Percentiles rank a stretch among this genome's conserved stretches.
Evolutionary conservation across 2,329 filamentous ascomycete species (phyloP).

Genomic region (Colletotrichum viniferum): DNA sequence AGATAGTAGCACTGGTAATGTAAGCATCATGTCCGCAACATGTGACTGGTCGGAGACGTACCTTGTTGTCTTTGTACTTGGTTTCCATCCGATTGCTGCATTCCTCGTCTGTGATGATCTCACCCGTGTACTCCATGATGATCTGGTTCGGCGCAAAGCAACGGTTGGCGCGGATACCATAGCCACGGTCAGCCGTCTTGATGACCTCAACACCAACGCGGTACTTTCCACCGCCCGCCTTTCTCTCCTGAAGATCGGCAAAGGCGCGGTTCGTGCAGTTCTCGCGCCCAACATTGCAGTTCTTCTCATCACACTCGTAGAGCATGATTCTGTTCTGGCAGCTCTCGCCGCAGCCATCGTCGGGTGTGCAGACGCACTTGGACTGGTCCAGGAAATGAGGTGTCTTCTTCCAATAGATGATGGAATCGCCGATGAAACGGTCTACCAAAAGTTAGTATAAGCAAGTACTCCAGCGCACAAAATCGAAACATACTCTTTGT

Average conservation of each 20-base stretch:
- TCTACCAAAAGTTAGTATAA: conserved; percentile 47
- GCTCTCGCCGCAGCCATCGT: conserved; percentile 83
- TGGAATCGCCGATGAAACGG: conserved; percentile 86
- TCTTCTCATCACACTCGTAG: conserved; percentile 91
- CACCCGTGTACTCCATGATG: conserved; percentile 97
- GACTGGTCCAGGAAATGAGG: conserved; percentile 75
- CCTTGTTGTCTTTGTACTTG: conserved; percentile 91
- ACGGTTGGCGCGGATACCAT: conserved; percentile 89
- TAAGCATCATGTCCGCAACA: conserved; percentile 16
- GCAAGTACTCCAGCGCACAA: background rate
- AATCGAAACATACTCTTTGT: conserved; percentile 76
- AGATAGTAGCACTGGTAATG: conserved; percentile 86
- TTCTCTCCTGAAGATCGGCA: conserved; percentile 75
- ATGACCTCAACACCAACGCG: conserved; percentile 94
- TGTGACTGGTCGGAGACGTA: conserved; percentile 45
- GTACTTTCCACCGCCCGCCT: conserved; percentile 81
- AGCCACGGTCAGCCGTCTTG: conserved; percentile 86
- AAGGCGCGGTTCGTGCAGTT: conserved; percentile 88
- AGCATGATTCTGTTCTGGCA: conserved; percentile 97
- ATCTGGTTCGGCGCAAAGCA: conserved; percentile 89
- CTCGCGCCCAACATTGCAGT: conserved; percentile 79
- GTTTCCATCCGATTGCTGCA: conserved; percentile 94
- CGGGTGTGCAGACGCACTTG: conserved; percentile 77
- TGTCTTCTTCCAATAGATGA: conserved; percentile 79
- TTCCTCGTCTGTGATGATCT: conserved; percentile 95